Conservation (phyloP, 129 eudicot genomes). For the Artemisia annua region DNA sequence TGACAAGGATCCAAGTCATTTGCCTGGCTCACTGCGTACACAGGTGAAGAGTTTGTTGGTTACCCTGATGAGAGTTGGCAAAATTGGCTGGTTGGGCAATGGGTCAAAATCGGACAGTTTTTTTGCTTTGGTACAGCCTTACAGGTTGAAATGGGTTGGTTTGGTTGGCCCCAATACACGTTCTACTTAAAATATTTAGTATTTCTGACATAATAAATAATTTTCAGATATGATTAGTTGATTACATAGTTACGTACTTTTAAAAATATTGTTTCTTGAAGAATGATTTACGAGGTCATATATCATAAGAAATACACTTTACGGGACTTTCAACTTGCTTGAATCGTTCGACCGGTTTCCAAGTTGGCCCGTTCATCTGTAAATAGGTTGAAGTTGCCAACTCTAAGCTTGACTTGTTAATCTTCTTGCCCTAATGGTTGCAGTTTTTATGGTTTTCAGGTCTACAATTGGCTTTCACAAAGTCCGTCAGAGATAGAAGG, state of each 20-base stretch:
- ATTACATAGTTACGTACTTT: not conserved
- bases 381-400: not conserved
- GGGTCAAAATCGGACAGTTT: not conserved
- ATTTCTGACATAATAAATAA: not conserved
- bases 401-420: not conserved
- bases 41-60: constrained; percentile 48
- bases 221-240: not conserved
- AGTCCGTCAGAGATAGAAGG: constrained; percentile 96
- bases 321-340: not conserved
- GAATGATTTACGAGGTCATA: not conserved
- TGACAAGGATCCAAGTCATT: constrained; percentile 92
- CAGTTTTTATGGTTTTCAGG: constrained; percentile 42
- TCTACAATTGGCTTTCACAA: constrained; percentile 78
- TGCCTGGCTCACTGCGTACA: constrained; percentile 72
- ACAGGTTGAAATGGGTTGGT: not conserved
- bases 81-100: not conserved
- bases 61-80: not conserved
- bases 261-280: not conserved
- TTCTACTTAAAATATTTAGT: not conserved
- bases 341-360: not conserved
- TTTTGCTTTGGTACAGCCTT: not conserved
- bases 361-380: not conserved
- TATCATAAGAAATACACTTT: not conserved
- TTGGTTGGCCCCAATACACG: not conserved
- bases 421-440: not conserved